Evolutionary conservation across 2,329 filamentous ascomycete genomes (phyloP), one percentile per base, ranked within the genome.

Genomic region (Phialemoniopsis sp.): DNA sequence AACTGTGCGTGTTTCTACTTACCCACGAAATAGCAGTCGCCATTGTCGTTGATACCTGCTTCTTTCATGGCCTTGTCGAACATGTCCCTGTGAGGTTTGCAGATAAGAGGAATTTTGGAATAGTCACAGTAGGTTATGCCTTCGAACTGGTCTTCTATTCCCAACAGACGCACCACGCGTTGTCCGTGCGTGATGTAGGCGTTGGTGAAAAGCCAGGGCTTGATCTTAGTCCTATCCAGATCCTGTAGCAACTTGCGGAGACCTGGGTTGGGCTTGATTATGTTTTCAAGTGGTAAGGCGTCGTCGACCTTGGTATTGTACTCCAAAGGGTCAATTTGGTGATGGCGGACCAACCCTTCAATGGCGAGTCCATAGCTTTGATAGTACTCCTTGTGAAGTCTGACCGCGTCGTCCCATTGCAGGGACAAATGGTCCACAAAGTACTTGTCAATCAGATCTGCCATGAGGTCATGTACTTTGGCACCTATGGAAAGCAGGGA

Each of bases 71-170:
- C 93, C 65, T 93, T 95, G 29, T 76, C 76, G 58, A 82, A 98
- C 85, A 95, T 93, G 37, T 82, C 80, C 38, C 73, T 72, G 41
- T 86, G 76, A 4, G 93, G 93, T 61, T 98, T 98, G 69, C 93
- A 96, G 34, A 94, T 64, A 45, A 98, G 73, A 6, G 79, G 84
- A 32, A 78, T 68, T 13, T 76, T 66, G 10, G 70, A 74, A 63
- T 98, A 98, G 62, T 98, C 88, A 58, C 94, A 98, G 61, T 81
- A 98, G 0, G 93, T 98, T 45, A 97, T 80, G 8, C 93, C 93
- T 46, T 97, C 91, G 56, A 98, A 98, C 18, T 91, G 67, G 57
- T 95, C 88, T 2, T 94, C 89, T 17, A 98, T 71, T 3, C 78
- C 82, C 3, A 98, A 71, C 15, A 98, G 68, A 44, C 75, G 80